A percentile compares a stretch with the other conserved stretches of the same genome.
phyloP scores from a whole-genome alignment of 2,329 filamentous ascomycete species.

The Cryphonectria radicalis region DNA sequence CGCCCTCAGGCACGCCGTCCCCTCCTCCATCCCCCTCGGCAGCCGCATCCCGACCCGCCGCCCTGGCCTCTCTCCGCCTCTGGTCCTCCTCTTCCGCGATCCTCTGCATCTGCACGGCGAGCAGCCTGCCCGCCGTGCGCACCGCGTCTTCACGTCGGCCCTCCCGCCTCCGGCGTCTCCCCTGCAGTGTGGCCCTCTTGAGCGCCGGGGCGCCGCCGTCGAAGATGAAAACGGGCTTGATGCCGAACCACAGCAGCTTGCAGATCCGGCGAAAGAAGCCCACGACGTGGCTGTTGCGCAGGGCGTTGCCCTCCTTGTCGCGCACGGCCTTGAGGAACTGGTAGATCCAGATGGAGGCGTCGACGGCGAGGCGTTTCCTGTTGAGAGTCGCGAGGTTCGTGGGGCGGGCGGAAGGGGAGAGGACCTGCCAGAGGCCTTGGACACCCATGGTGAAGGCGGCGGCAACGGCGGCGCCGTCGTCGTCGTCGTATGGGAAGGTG shows the following conservation, averaged over 20 bases:
- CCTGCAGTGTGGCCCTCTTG: constrained; percentile 88
- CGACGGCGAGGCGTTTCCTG: constrained; percentile 92
- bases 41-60: constrained; percentile 44
- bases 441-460: constrained; percentile 77
- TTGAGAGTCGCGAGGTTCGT: constrained; percentile 97
- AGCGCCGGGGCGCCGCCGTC: constrained; percentile 91
- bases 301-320: constrained; percentile 95
- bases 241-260: constrained; percentile 95
- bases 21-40: constrained; percentile 49
- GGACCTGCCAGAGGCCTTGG: constrained; percentile 93
- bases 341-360: constrained; percentile 99
- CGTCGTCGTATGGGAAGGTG: background rate
- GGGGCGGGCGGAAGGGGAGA: constrained; percentile 92
- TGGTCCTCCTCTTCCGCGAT: constrained; percentile 82
- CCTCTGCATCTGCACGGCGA: constrained; percentile 93
- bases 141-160: constrained; percentile 91
- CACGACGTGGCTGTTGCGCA: constrained; percentile 94
- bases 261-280: constrained; percentile 98
- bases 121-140: constrained; percentile 84
- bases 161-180: constrained; percentile 78
- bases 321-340: constrained; percentile 98
- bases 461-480: constrained; percentile 1
- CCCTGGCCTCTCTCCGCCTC: constrained; percentile 67
- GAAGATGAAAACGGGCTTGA: constrained; percentile 96
- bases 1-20: constrained; percentile 53